Evolutionary conservation across 768 basidiomycete genomes (phyloP).

Genomic region (Coprinopsis strossmayeri): DNA sequence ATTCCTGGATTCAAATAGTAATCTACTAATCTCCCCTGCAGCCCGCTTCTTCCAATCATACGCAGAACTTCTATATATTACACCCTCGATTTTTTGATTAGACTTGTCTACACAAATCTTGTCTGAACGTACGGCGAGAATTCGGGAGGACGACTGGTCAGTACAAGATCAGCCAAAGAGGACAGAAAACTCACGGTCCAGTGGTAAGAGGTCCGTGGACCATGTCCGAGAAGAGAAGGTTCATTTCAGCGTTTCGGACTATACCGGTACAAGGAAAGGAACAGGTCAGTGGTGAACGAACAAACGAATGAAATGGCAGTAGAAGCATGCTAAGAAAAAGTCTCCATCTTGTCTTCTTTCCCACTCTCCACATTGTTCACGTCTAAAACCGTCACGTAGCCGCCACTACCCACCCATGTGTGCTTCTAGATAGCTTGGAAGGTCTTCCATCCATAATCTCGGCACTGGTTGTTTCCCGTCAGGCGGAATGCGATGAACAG

Average conservation of each 20-base stretch:
- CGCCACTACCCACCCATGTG: conserved; percentile 70
- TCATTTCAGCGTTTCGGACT: conserved; percentile 92
- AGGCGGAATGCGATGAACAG: conserved; percentile 86
- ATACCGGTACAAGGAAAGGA: background rate
- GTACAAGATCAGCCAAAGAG: too few relatives aligned
- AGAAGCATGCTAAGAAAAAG: conserved; percentile 76
- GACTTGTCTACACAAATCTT: too few relatives aligned
- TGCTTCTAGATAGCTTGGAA: conserved; percentile 86
- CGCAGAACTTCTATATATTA: too few relatives aligned
- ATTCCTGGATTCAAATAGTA: too few relatives aligned
- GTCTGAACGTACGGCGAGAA: too few relatives aligned
- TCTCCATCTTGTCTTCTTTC: conserved; percentile 91
- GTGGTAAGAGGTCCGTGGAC: conserved; percentile 63
- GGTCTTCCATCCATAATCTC: conserved; percentile 81
- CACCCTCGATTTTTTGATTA: too few relatives aligned
- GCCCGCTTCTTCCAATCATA: too few relatives aligned
- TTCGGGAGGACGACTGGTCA: too few relatives aligned
- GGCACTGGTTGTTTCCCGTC: conserved; percentile 77
- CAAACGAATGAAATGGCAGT: conserved; percentile 1
- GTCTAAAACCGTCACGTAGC: conserved; percentile 78
- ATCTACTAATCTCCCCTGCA: too few relatives aligned
- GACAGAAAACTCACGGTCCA: conserved; percentile 73
- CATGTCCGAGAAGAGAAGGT: conserved; percentile 82
- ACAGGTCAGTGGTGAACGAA: background rate
- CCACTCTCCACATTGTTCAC: conserved; percentile 70